Conservation (phyloP, 2,329 filamentous ascomycete species). For the Alternaria sp. region DNA sequence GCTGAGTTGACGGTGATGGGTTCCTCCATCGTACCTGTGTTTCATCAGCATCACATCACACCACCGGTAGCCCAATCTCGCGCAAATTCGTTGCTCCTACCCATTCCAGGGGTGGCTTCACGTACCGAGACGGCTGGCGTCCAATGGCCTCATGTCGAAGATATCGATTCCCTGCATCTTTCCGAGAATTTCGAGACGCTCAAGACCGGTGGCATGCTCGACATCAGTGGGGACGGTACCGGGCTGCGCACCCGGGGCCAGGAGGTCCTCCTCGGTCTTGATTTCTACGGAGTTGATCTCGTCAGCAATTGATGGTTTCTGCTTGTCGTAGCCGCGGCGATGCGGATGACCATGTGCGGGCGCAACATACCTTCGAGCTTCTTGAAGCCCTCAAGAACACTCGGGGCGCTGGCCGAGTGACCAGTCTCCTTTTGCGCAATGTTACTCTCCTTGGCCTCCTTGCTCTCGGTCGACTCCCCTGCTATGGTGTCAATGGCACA, state of each 20-base stretch:
- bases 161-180: constrained; percentile 99
- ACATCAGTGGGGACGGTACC: constrained; percentile 92
- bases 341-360: constrained; percentile 19
- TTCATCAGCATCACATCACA: constrained; percentile 29
- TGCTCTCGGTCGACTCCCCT: constrained; percentile 34
- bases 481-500: constrained; percentile 41
- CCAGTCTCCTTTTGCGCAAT: constrained; percentile 50
- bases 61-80: background rate
- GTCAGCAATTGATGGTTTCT: constrained; percentile 41
- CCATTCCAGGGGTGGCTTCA: constrained; percentile 7
- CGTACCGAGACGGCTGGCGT: constrained; percentile 85
- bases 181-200: constrained; percentile 97
- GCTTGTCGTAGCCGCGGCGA: constrained; percentile 8
- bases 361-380: constrained; percentile 55
- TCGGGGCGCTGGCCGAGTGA: constrained; percentile 38
- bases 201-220: constrained; percentile 95
- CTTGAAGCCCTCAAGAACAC: constrained; percentile 51
- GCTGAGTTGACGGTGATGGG: constrained; percentile 88
- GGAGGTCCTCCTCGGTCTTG: constrained; percentile 79
- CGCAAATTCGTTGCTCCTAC: background rate
- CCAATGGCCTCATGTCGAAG: constrained; percentile 97
- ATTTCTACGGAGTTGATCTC: constrained; percentile 70
- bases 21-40: constrained; percentile 81
- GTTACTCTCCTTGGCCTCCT: constrained; percentile 41
- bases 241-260: constrained; percentile 79